These are phyloP conservation scores for Diaporthe nobilis DNA, from an alignment of 2,329 filamentous ascomycete species.

Conservation along the genomic window DNA sequence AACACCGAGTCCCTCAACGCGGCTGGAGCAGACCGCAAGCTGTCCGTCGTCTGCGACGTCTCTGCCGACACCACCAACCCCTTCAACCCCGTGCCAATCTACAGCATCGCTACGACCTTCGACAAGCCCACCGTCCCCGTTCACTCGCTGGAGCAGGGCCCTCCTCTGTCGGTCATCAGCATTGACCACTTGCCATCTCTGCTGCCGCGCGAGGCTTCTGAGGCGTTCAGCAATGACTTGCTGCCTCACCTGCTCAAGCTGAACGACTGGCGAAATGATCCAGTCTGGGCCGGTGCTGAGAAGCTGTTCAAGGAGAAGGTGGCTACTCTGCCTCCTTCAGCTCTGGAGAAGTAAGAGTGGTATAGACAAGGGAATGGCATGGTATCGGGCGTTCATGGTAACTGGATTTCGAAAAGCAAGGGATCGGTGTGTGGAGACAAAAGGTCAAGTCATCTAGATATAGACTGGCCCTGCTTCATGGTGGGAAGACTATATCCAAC, in stretches of 20 bases:
- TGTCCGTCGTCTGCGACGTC: conserved; percentile 87
- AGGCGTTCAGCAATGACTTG: conserved; percentile 84
- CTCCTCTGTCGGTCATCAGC: conserved; percentile 83
- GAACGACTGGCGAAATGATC: conserved; percentile 79
- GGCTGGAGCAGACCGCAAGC: conserved; percentile 71
- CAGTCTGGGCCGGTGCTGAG: conserved; percentile 89
- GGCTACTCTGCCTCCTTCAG: conserved; percentile 54
- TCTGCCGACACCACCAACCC: conserved; percentile 81
- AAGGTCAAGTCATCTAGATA: conserved; percentile 18
- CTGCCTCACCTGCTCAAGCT: conserved; percentile 83
- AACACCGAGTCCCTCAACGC: conserved; percentile 77
- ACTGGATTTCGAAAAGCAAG: conserved; percentile 1
- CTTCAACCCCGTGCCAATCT: conserved; percentile 82
- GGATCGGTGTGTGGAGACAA: neutral
- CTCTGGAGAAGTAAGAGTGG: conserved; percentile 39
- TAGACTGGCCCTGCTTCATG: conserved; percentile 25
- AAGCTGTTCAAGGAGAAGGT: conserved; percentile 89
- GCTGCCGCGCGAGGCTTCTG: conserved; percentile 87
- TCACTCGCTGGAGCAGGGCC: conserved; percentile 67
- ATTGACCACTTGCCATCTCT: conserved; percentile 90
- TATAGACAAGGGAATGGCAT: conserved; percentile 27
- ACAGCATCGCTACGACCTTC: conserved; percentile 88
- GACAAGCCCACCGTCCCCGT: conserved; percentile 88
- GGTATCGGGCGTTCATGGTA: conserved; percentile 38
- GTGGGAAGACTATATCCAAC: conserved; percentile 7